Percentiles rank a stretch among this genome's conserved stretches.
Conservation (phyloP, 129 eudicot species). For the Flaveria ramosissima region DNA sequence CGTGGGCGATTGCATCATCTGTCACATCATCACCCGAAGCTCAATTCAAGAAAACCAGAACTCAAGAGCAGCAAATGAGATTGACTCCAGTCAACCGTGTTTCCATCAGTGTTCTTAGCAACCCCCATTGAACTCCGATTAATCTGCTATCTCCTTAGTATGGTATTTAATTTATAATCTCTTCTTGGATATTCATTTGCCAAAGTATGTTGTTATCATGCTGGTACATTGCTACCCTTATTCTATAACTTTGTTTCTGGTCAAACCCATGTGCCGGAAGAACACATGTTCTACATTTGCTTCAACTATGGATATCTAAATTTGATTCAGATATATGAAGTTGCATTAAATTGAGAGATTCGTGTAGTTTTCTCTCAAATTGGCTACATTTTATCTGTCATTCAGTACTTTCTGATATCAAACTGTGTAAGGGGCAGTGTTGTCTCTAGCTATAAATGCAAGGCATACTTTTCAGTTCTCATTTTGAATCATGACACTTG, state of each 20-base stretch:
- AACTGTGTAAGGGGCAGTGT: conserved; percentile 35
- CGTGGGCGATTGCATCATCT: conserved; percentile 59
- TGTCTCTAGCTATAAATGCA: conserved; percentile 38
- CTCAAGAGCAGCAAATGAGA: conserved; percentile 75
- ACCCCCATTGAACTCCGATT: conserved; percentile 41
- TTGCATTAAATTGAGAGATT: conserved; percentile 41
- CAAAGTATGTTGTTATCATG: conserved; percentile 33
- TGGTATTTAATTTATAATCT: conserved; percentile 45
- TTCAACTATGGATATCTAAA: conserved; percentile 37
- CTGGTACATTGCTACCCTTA: conserved; percentile 15
- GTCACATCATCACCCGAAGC: conserved; percentile 69
- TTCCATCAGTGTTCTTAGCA: conserved; percentile 46
- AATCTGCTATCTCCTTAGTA: conserved; percentile 34
- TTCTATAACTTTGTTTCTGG: conserved; percentile 45
- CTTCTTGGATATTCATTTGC: conserved; percentile 34
- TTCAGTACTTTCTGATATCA: conserved; percentile 33
- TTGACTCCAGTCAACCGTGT: conserved; percentile 56
- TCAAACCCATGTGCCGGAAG: conserved; percentile 53
- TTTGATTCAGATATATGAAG: conserved; percentile 46
- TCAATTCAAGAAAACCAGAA: conserved; percentile 63
- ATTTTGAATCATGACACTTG: conserved; percentile 38
- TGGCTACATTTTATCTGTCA: conserved; percentile 31
- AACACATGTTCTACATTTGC: conserved; percentile 38
- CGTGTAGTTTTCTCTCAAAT: conserved; percentile 27
- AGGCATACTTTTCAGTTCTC: conserved; percentile 32